These are phyloP conservation scores for Silene coronaria DNA, from an alignment of 179 eudicot species.

Conservation along the genomic window DNA sequence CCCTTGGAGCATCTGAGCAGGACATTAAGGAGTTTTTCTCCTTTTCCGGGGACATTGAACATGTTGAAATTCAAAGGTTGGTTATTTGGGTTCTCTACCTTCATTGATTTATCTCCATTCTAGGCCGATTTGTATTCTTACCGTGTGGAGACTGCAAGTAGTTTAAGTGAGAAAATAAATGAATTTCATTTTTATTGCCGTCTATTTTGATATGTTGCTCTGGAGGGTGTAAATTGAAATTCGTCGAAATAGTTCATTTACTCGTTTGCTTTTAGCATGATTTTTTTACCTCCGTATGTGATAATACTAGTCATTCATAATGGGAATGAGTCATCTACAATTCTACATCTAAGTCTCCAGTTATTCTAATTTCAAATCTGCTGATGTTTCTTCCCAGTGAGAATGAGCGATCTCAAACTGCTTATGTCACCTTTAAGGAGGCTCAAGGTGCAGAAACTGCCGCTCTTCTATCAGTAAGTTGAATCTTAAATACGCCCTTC, in stretches of 20 bases:
- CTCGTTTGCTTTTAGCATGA: neutral
- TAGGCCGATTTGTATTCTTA: neutral
- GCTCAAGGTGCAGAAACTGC: constrained; percentile 89
- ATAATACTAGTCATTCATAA: neutral
- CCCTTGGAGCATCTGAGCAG: constrained; percentile 67
- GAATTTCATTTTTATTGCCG: neutral
- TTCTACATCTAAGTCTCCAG: neutral
- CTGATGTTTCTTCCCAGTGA: constrained; percentile 38
- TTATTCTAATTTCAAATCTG: constrained; percentile 6
- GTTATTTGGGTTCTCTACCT: constrained; percentile 11
- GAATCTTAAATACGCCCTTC: neutral
- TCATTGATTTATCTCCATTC: neutral
- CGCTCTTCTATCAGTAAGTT: constrained; percentile 75
- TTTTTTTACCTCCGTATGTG: neutral
- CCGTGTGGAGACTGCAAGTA: neutral
- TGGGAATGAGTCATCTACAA: neutral
- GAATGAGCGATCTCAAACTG: constrained; percentile 71
- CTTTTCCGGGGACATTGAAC: constrained; percentile 71
- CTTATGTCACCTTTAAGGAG: constrained; percentile 82
- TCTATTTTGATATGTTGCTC: neutral
- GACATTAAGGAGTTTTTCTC: constrained; percentile 80
- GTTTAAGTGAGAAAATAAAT: neutral
- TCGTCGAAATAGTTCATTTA: neutral
- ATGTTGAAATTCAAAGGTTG: constrained; percentile 62
- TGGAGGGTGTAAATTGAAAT: neutral